phyloP scores from a whole-genome alignment of 495 filamentous ascomycete species.

The Penicillium goetzii region DNA sequence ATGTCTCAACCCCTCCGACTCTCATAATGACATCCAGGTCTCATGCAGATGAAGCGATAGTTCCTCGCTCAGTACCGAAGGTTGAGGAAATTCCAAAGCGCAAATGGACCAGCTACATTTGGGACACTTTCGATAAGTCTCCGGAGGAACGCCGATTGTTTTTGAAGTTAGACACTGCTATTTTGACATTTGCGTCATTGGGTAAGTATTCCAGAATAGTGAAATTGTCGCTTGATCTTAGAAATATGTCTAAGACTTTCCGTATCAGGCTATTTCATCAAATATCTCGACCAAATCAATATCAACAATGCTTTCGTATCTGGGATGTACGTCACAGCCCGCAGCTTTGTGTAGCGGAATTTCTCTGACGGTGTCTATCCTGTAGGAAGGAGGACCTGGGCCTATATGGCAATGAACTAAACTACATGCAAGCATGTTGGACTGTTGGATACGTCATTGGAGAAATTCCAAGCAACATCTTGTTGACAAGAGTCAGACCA shows the following conservation, averaged over 20 bases:
- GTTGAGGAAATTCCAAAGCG: constrained; percentile 34
- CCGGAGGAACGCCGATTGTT: constrained; percentile 62
- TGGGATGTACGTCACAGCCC: constrained; percentile 38
- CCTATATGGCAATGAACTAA: constrained; percentile 58
- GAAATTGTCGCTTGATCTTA: not conserved
- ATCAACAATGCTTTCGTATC: constrained; percentile 60
- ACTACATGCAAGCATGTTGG: constrained; percentile 58
- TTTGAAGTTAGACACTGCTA: constrained; percentile 60
- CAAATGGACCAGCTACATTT: constrained; percentile 53
- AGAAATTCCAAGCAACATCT: constrained; percentile 63
- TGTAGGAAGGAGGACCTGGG: constrained; percentile 64
- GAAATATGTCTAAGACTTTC: not conserved
- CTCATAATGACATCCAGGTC: not conserved
- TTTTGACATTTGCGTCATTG: constrained; percentile 58
- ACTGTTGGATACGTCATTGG: constrained; percentile 68
- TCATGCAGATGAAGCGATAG: constrained; percentile 21
- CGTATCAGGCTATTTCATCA: constrained; percentile 59
- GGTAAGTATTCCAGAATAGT: constrained; percentile 32
- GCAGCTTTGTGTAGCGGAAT: not conserved
- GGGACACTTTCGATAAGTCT: constrained; percentile 65
- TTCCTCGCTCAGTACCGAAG: constrained; percentile 16
- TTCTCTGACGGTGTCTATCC: not conserved
- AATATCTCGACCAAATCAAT: constrained; percentile 61
- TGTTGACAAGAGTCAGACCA: constrained; percentile 58
- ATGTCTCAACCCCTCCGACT: not conserved